These are phyloP conservation scores for Phytophthora brassicae DNA, from an alignment of 352 stramenopile species.

Conservation along the genomic window DNA sequence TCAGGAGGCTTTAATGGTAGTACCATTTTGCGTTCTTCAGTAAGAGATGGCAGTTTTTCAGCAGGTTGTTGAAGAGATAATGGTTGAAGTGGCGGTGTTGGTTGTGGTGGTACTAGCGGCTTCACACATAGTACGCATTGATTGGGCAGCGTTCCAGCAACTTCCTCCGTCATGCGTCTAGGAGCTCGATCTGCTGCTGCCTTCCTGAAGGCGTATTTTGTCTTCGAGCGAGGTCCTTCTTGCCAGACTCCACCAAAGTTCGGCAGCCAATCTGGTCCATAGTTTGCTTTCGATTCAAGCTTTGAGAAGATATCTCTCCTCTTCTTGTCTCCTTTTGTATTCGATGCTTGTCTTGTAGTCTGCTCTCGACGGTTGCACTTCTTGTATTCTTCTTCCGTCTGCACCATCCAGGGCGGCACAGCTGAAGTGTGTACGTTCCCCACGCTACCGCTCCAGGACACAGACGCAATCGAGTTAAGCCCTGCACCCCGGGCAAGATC, in stretches of 20 bases:
- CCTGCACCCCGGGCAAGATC: slow-evolving; percentile 45
- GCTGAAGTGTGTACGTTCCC: slow-evolving; percentile 68
- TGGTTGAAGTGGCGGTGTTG: background rate
- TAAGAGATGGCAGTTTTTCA: background rate
- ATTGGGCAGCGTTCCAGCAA: background rate
- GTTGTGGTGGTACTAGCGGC: background rate
- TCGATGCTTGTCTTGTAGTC: background rate
- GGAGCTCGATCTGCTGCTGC: slow-evolving; percentile 8
- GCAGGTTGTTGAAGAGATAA: background rate
- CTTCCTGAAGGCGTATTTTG: slow-evolving; percentile 55
- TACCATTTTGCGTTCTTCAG: background rate
- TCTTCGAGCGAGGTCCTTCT: slow-evolving; percentile 60
- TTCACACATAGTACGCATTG: background rate
- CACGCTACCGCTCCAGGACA: slow-evolving; percentile 43
- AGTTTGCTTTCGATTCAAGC: slow-evolving; percentile 28
- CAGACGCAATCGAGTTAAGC: slow-evolving; percentile 42
- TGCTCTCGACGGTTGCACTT: slow-evolving; percentile 45
- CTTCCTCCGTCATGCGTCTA: background rate
- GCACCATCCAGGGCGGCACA: slow-evolving; percentile 75
- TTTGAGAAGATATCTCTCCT: slow-evolving; percentile 40
- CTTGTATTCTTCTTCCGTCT: slow-evolving; percentile 72
- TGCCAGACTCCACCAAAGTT: slow-evolving; percentile 84
- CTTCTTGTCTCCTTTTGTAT: slow-evolving; percentile 9
- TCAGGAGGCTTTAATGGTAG: background rate
- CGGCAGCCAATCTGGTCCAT: slow-evolving; percentile 58